These are phyloP conservation scores for Chytridiales sp. DNA, from an alignment of 371 early-diverging fungal genomes.

Conservation along the genomic window DNA sequence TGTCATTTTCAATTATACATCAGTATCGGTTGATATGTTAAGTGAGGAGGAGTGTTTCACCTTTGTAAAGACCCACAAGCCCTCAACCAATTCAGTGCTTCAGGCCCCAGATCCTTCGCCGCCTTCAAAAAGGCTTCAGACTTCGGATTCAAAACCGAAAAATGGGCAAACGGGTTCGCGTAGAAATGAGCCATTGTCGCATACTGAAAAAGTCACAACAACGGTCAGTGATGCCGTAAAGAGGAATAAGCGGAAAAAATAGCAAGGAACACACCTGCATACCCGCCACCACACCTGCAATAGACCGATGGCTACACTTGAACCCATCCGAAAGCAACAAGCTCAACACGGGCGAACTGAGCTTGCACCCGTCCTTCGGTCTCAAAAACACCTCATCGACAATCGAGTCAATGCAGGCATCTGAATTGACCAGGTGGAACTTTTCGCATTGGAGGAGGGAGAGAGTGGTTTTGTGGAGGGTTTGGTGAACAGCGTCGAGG, in stretches of 20 bases:
- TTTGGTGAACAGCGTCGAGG: constrained; percentile 76
- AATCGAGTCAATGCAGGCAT: constrained; percentile 74
- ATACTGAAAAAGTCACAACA: constrained; percentile 52
- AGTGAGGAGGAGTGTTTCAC: no score
- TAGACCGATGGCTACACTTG: constrained; percentile 12
- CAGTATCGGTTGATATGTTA: no score
- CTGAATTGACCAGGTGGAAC: constrained; percentile 74
- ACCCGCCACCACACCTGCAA: constrained; percentile 3
- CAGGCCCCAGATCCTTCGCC: neutral
- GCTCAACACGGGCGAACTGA: neutral
- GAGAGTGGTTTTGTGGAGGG: constrained; percentile 67
- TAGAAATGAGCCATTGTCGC: constrained; percentile 84
- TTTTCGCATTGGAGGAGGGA: constrained; percentile 71
- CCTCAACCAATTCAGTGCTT: neutral
- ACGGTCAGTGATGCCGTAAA: no score
- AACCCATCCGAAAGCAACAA: constrained; percentile 3
- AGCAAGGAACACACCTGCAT: constrained; percentile 10
- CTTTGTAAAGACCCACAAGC: neutral
- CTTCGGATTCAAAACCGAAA: constrained; percentile 32
- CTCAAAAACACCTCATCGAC: constrained; percentile 55
- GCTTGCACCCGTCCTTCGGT: neutral
- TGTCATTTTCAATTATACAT: neutral
- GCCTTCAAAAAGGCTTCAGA: constrained; percentile 13
- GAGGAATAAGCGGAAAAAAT: no score
- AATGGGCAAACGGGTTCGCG: constrained; percentile 78